Base-by-base conservation (phyloP, 257 asterid genomes). In the Catharanthus roseus region DNA sequence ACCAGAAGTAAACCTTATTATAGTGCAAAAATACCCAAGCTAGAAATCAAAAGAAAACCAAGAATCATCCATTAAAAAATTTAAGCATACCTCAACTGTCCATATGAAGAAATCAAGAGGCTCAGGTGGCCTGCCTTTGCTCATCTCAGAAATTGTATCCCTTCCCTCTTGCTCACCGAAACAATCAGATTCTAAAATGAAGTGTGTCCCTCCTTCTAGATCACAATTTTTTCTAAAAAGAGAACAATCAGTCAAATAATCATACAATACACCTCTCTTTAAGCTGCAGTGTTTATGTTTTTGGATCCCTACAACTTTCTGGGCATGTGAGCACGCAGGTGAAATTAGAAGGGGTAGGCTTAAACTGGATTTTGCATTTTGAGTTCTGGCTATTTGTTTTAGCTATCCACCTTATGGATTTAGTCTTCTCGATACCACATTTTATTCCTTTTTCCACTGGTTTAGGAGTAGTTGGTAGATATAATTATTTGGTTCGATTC, bases 51-150 rank as follows among this genome's bases (percentile, higher is more conserved):
- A 31, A 41, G 72, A 49, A 34, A 44, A 38, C 18, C 24, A 13
- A 73, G 50, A 69, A 44, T 58, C 18, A 51, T 50, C 1, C 23
- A 65, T 38, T 58, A 19, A 1, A 26, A 58, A 18, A 54, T 6
- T 24, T 58, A 67, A 33, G 31, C 38, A 74, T 84, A 90, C 97
- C 96, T 88, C 96, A 80, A 88, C 92, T 69, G 97, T 90, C 97
- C 97, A 90, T 69, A 90, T 88, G 68, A 90, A 90, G 86, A 90
- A 90, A 88, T 90, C 93, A 77, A 90, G 90, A 28, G 97, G 93
- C 87, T 90, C 97, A 26, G 97, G 96, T 31, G 93, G 88, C 85
- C 78, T 83, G 72, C 82, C 89, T 80, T 82, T 88, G 84, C 83
- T 90, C 97, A 90, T 90, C 67, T 34, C 67, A 62, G 67, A 34